Percentiles rank a stretch among this genome's conserved stretches.
Conservation (phyloP, 306 rosid species). For the Abrus precatorius region DNA sequence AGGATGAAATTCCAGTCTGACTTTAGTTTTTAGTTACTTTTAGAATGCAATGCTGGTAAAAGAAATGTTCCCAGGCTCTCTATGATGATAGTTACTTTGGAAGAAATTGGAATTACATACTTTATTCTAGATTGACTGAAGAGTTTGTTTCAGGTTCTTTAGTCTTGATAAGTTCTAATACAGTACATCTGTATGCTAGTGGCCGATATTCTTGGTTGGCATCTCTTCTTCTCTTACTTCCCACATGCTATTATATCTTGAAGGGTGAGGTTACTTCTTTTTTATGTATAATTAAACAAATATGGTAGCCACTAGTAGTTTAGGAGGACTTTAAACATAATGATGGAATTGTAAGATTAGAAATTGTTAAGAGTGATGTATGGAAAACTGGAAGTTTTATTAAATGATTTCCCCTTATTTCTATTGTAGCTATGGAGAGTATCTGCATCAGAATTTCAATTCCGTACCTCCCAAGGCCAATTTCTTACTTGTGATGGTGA, state of each 20-base stretch:
- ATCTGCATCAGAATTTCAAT: constrained; percentile 75
- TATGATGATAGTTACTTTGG: constrained; percentile 4
- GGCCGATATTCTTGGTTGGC: constrained; percentile 32
- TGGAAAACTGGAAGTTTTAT: constrained; percentile 33
- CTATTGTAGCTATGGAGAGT: constrained; percentile 83
- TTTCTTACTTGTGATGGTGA: constrained; percentile 76
- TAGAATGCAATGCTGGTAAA: constrained; percentile 23
- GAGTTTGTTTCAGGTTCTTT: constrained; percentile 20
- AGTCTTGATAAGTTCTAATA: constrained; percentile 13
- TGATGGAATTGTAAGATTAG: constrained; percentile 14
- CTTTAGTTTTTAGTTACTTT: constrained; percentile 31
- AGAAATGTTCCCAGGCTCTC: constrained; percentile 19
- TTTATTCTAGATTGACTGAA: constrained; percentile 17
- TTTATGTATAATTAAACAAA: constrained; percentile 33
- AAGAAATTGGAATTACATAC: constrained; percentile 8
- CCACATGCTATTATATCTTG: constrained; percentile 33
- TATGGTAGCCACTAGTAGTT: not conserved
- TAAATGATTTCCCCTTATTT: constrained; percentile 8
- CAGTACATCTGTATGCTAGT: not conserved
- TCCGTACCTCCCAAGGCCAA: constrained; percentile 72
- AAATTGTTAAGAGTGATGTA: not conserved
- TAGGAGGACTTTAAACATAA: not conserved
- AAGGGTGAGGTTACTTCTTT: constrained; percentile 33
- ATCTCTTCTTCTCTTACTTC: constrained; percentile 12
- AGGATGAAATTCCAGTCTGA: constrained; percentile 19